Evolutionary conservation across 1,139 yeast genomes (phyloP).

Genomic region (Geotrichum macrosporum): DNA sequence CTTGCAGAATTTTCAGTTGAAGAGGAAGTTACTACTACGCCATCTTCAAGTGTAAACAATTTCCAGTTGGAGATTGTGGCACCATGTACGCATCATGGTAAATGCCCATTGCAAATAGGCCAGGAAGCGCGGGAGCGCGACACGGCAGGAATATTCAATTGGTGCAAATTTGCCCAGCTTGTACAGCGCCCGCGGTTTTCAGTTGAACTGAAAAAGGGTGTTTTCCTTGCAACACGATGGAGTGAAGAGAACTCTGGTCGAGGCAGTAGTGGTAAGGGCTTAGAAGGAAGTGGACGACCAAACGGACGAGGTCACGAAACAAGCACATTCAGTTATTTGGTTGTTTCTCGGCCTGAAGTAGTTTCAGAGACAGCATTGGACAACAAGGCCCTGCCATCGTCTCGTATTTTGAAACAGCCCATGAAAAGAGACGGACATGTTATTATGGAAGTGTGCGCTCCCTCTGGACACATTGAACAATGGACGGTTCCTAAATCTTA

Average conservation of each 20-base stretch:
- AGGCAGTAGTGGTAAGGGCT: constrained; percentile 41
- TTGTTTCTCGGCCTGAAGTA: constrained; percentile 54
- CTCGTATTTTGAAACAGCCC: constrained; percentile 72
- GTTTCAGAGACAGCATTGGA: not conserved
- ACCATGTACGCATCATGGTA: constrained; percentile 86
- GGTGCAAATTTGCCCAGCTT: constrained; percentile 73
- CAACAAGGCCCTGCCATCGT: constrained; percentile 24
- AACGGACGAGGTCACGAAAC: constrained; percentile 68
- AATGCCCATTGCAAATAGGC: constrained; percentile 79
- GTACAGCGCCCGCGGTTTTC: constrained; percentile 74
- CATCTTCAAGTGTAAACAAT: constrained; percentile 1
- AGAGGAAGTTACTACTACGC: constrained; percentile 29
- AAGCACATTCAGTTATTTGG: constrained; percentile 71
- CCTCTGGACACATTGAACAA: constrained; percentile 72
- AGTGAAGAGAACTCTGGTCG: constrained; percentile 43
- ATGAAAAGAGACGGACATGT: constrained; percentile 80
- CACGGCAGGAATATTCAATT: constrained; percentile 52
- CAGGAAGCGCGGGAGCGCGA: constrained; percentile 62
- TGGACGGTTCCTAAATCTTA: constrained; percentile 84
- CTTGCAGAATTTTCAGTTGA: constrained; percentile 42
- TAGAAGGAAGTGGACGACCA: constrained; percentile 68
- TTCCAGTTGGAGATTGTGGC: constrained; percentile 51
- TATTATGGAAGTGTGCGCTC: constrained; percentile 70
- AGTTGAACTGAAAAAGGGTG: constrained; percentile 79
- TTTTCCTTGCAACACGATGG: constrained; percentile 71